Conservation (phyloP, 768 basidiomycete genomes). For the Candolleomyces eurysporus region DNA sequence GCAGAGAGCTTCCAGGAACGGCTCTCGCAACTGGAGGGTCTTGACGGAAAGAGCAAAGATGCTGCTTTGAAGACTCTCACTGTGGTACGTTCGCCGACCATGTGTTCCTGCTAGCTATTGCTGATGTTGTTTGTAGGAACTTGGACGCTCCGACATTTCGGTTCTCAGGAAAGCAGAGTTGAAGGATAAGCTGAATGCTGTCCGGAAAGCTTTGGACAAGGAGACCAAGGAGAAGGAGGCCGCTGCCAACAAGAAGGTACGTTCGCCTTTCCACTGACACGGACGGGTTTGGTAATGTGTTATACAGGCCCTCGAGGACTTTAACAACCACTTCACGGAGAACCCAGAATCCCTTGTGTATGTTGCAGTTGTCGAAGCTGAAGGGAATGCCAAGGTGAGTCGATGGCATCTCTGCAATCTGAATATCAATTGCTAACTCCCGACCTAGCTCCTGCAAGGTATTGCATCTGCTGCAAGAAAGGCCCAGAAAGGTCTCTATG, state of each 20-base stretch:
- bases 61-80: slow-evolving; percentile 78
- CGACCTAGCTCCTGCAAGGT: slow-evolving; percentile 64
- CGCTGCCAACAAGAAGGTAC: slow-evolving; percentile 72
- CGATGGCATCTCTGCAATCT: background rate
- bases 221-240: slow-evolving; percentile 80
- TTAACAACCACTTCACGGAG: slow-evolving; percentile 74
- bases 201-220: slow-evolving; percentile 85
- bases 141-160: slow-evolving; percentile 87
- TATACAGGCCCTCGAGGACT: slow-evolving; percentile 62
- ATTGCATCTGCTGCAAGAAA: slow-evolving; percentile 79
- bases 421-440: background rate
- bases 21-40: slow-evolving; percentile 58
- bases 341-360: slow-evolving; percentile 70
- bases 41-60: slow-evolving; percentile 81
- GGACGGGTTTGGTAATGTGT: background rate
- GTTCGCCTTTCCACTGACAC: slow-evolving; percentile 9
- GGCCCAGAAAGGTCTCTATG: slow-evolving; percentile 80
- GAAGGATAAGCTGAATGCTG: slow-evolving; percentile 64
- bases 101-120: background rate
- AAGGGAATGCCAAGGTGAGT: slow-evolving; percentile 81
- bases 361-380: slow-evolving; percentile 69
- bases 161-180: slow-evolving; percentile 78
- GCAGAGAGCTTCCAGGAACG: slow-evolving; percentile 62
- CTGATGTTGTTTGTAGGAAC: slow-evolving; percentile 55
- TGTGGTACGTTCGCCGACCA: slow-evolving; percentile 48